Conservation (phyloP, 306 rosid species). For the Vachellia collinsii region DNA sequence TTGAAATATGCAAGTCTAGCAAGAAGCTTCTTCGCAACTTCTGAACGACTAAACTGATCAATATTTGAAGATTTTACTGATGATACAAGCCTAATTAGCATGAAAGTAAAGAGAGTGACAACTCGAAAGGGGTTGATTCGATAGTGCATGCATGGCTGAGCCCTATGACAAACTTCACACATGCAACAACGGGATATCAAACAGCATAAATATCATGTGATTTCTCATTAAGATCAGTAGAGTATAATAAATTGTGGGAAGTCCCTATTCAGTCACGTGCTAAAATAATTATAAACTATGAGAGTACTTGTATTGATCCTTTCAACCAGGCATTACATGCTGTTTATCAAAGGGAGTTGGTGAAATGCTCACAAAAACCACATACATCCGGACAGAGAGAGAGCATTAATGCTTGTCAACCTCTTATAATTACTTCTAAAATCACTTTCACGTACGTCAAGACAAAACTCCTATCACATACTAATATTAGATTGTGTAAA, state of each 20-base stretch:
- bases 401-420: too few relatives aligned
- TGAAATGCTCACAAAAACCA: neutral
- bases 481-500: too few relatives aligned
- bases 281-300: neutral
- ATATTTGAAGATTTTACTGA: too few relatives aligned
- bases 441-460: too few relatives aligned
- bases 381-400: too few relatives aligned
- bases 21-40: neutral
- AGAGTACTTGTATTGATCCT: neutral
- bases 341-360: neutral
- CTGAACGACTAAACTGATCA: neutral
- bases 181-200: too few relatives aligned
- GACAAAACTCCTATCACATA: too few relatives aligned
- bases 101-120: neutral
- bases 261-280: neutral
- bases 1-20: too few relatives aligned
- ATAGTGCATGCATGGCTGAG: neutral
- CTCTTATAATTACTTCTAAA: too few relatives aligned
- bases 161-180: neutral
- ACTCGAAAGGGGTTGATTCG: neutral
- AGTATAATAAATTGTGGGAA: neutral
- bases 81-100: neutral
- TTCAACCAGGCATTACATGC: neutral
- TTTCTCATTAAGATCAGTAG: too few relatives aligned
- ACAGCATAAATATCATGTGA: too few relatives aligned